phyloP scores from a whole-genome alignment of 306 rosid genomes.

The Sechiopsis laciniata region DNA sequence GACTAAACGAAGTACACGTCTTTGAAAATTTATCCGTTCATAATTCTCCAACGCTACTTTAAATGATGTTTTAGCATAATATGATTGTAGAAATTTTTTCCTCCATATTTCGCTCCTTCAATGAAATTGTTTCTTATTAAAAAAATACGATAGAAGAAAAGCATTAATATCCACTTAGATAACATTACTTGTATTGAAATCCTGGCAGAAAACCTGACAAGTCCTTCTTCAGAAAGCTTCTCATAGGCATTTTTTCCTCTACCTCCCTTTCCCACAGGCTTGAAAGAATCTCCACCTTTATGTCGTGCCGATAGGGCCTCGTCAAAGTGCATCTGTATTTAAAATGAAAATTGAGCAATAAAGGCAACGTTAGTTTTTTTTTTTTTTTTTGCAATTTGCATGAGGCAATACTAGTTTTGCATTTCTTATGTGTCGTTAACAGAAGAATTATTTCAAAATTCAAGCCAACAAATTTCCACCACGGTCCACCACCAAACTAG shows the following conservation, averaged over 20 bases:
- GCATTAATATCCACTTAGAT: background rate
- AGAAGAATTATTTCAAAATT: background rate
- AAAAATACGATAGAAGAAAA: background rate
- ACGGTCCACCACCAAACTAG: background rate
- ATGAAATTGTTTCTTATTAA: too few relatives aligned
- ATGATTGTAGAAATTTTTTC: background rate
- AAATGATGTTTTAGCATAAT: background rate
- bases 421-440: background rate
- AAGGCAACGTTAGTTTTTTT: background rate
- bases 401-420: background rate
- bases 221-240: constrained; percentile 83
- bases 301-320: constrained; percentile 84
- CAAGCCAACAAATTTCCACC: background rate
- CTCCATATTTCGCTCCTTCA: too few relatives aligned
- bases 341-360: constrained; percentile 4
- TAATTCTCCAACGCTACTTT: background rate
- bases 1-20: background rate
- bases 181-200: constrained; percentile 78
- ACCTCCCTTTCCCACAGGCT: constrained; percentile 66
- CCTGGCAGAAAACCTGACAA: constrained; percentile 81
- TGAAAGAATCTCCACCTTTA: constrained; percentile 77
- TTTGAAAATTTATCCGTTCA: background rate
- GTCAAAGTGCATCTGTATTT: constrained; percentile 83
- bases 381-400: too few relatives aligned
- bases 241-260: constrained; percentile 49